Base-by-base conservation (phyloP, 352 stramenopile genomes). In the Thalassiosira mediterranea region DNA sequence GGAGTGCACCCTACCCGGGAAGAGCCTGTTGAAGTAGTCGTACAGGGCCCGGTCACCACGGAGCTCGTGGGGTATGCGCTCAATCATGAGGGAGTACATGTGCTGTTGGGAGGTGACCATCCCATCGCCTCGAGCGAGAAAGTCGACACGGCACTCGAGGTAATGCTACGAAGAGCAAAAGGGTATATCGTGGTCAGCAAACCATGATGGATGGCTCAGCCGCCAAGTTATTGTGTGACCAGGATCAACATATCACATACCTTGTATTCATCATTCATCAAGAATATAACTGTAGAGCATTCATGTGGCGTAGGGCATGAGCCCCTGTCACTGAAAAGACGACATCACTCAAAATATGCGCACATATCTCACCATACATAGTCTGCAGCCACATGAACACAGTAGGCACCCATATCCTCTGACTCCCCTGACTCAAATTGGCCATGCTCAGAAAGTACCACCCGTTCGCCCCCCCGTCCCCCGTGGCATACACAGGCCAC, bases 1-100 rank as follows among this genome's bases (percentile, higher is more conserved):
- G 32, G 77, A 90, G 63, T 93, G 83, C 1, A 94, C 76, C 48
- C 88, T 89, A 11, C 73, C 64, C 8, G 86, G 84, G 70, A 93
- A 92, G 11, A 94, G 70, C 15, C 76, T 65, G 25, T 91, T 77
- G 64, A 94, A 94, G 69, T 93, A 94, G 54, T 91, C 80, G 64
- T 71, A 85, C 5, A 94, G 66, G 1, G 79, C 84, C 21, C 73
- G 76, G 64, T 93, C 88, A 65, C 74, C 87, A 60, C 84, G 71
- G 10, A 94, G 63, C 66, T 91, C 84, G 54, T 81, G 61, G 4
- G 89, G 89, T 63, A 94, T 92, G 23, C 88, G 79, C 60, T 94
- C 89, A 13, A 94, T 57, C 72, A 88, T 85, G 1, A 94, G 51
- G 4, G 83, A 89, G 69, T 90, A 92, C 57, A 88, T 86, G 44